Conservation (phyloP, 164 flowering plant species). For the Pachysandra terminalis region DNA sequence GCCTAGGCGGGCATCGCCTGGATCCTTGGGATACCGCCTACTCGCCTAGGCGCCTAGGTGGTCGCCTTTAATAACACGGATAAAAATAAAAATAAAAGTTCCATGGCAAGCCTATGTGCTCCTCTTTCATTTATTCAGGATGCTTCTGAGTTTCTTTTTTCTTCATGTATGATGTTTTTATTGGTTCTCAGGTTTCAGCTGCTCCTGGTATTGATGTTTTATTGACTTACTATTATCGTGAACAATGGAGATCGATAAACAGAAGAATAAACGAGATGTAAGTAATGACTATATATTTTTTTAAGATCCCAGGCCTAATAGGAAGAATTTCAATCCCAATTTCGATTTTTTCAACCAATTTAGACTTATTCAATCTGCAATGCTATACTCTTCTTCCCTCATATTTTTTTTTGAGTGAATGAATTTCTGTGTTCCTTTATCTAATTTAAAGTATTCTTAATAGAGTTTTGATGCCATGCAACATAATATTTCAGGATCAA, state of each 20-base stretch:
- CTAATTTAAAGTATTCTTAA: too few relatives aligned
- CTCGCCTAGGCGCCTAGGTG: too few relatives aligned
- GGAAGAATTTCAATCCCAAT: neutral
- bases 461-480: too few relatives aligned
- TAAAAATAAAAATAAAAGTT: too few relatives aligned
- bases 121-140: neutral
- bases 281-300: neutral
- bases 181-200: slow-evolving; percentile 8
- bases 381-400: too few relatives aligned
- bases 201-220: neutral
- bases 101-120: neutral
- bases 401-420: too few relatives aligned
- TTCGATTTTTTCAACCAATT: too few relatives aligned
- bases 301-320: neutral
- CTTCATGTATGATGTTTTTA: neutral
- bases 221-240: neutral
- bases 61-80: too few relatives aligned
- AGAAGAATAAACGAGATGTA: slow-evolving; percentile 14
- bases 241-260: slow-evolving; percentile 16
- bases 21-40: too few relatives aligned
- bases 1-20: too few relatives aligned
- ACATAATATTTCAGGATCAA: slow-evolving; percentile 54
- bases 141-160: neutral
- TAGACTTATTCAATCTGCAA: too few relatives aligned
- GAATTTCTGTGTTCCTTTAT: too few relatives aligned